A percentile compares a stretch with the other conserved stretches of the same genome.
Evolutionary conservation across 1,284 basidiomycete genomes (phyloP).

Genomic region (Apiotrichum siamense): DNA sequence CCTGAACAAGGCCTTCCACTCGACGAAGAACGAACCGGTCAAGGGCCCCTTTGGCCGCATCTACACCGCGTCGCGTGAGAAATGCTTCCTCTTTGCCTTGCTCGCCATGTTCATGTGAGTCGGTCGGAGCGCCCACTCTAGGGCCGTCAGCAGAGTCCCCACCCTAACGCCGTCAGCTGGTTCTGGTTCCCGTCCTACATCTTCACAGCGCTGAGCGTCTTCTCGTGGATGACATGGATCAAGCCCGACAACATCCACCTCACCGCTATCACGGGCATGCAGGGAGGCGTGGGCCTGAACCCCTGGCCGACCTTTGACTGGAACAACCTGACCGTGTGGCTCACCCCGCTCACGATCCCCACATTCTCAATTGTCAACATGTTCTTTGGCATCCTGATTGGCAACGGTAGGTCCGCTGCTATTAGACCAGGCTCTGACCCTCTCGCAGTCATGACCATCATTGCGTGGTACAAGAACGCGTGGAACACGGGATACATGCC

Average conservation of each 20-base stretch:
- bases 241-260: slow-evolving; percentile 38
- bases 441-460: slow-evolving; percentile 14
- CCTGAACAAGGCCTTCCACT: slow-evolving; percentile 40
- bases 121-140: background rate
- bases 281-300: slow-evolving; percentile 37
- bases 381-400: slow-evolving; percentile 20
- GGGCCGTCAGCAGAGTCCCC: background rate
- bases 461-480: slow-evolving; percentile 24
- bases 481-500: slow-evolving; percentile 35
- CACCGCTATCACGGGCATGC: slow-evolving; percentile 18
- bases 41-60: slow-evolving; percentile 27
- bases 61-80: slow-evolving; percentile 34
- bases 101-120: slow-evolving; percentile 26
- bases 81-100: slow-evolving; percentile 35
- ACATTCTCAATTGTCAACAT: slow-evolving; percentile 32
- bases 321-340: background rate
- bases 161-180: slow-evolving; percentile 17
- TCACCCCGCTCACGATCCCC: slow-evolving; percentile 23
- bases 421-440: background rate
- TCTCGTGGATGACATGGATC: slow-evolving; percentile 59
- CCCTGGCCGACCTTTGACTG: slow-evolving; percentile 37
- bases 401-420: background rate
- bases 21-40: slow-evolving; percentile 26
- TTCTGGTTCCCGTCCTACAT: slow-evolving; percentile 39
- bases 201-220: slow-evolving; percentile 50